A percentile compares a stretch with the other conserved stretches of the same genome.
Conservation (phyloP, 2,329 filamentous ascomycete genomes). For the Dendrostoma leiphaemia region DNA sequence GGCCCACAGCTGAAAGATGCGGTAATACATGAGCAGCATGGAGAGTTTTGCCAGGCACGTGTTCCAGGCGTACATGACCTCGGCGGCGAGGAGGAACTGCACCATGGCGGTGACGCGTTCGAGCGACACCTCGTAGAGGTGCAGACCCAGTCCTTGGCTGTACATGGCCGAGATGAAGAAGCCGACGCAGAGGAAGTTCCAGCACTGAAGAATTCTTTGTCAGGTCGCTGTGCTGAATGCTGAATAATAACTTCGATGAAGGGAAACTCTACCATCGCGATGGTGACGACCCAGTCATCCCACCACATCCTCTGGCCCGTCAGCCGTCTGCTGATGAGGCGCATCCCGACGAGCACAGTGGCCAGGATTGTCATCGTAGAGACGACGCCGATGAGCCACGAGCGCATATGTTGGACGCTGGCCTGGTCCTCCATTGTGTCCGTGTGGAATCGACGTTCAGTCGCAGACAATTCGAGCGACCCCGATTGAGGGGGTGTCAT, state of each 20-base stretch:
- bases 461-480: no score
- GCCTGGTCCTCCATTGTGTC: slow-evolving; percentile 26
- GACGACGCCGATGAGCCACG: slow-evolving; percentile 40
- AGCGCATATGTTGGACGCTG: slow-evolving; percentile 34
- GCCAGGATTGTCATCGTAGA: slow-evolving; percentile 40
- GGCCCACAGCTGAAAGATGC: slow-evolving; percentile 45
- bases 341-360: slow-evolving; percentile 35
- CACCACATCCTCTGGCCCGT: slow-evolving; percentile 45
- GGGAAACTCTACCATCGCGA: slow-evolving; percentile 40
- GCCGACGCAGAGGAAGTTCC: slow-evolving; percentile 41
- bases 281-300: slow-evolving; percentile 50
- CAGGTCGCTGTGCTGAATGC: slow-evolving; percentile 3
- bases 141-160: slow-evolving; percentile 43
- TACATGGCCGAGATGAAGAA: slow-evolving; percentile 50
- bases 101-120: slow-evolving; percentile 40
- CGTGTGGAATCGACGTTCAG: no score
- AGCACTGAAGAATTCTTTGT: slow-evolving; percentile 29
- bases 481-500: no score
- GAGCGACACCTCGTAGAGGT: slow-evolving; percentile 37
- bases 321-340: slow-evolving; percentile 39
- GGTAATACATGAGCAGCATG: slow-evolving; percentile 51
- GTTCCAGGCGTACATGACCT: slow-evolving; percentile 47
- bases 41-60: slow-evolving; percentile 49
- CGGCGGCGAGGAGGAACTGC: slow-evolving; percentile 46
- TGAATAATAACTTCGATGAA: not conserved